phyloP scores from a whole-genome alignment of 148 eudicot genomes.

The Linanthus parryae region DNA sequence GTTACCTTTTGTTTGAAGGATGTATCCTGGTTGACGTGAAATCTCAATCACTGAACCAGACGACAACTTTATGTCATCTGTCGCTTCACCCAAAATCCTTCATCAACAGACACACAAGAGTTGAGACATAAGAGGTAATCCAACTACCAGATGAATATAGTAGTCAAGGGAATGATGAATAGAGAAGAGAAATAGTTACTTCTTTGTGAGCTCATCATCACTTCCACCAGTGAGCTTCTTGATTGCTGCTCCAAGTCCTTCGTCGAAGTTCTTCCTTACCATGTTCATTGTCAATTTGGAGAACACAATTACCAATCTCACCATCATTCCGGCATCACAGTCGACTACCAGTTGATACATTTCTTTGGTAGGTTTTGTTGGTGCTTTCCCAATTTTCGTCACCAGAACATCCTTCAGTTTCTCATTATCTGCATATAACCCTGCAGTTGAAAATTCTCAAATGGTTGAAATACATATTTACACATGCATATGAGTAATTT shows the following conservation, averaged over 20 bases:
- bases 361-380: constrained; percentile 40
- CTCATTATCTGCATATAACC: constrained; percentile 37
- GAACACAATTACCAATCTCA: constrained; percentile 35
- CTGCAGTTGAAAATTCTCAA: constrained; percentile 24
- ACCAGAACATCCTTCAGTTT: constrained; percentile 30
- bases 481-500: background rate
- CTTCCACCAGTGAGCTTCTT: constrained; percentile 45
- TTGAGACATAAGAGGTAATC: background rate
- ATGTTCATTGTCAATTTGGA: constrained; percentile 43
- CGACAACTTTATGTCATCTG: constrained; percentile 42
- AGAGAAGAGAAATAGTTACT: constrained; percentile 18
- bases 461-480: background rate
- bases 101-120: constrained; percentile 1
- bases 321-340: constrained; percentile 33
- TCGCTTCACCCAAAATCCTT: constrained; percentile 47
- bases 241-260: constrained; percentile 45
- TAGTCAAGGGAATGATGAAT: too few species aligned
- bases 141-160: too few species aligned
- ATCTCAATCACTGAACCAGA: constrained; percentile 43
- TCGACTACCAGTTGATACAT: constrained; percentile 42
- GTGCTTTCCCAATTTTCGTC: constrained; percentile 29
- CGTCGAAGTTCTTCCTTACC: constrained; percentile 45
- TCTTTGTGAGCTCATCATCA: constrained; percentile 38
- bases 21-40: constrained; percentile 40
- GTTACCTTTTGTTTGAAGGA: constrained; percentile 42